These are phyloP conservation scores for Bimuria novae-zelandiae DNA, from an alignment of 2,329 filamentous ascomycete species.

Conservation along the genomic window DNA sequence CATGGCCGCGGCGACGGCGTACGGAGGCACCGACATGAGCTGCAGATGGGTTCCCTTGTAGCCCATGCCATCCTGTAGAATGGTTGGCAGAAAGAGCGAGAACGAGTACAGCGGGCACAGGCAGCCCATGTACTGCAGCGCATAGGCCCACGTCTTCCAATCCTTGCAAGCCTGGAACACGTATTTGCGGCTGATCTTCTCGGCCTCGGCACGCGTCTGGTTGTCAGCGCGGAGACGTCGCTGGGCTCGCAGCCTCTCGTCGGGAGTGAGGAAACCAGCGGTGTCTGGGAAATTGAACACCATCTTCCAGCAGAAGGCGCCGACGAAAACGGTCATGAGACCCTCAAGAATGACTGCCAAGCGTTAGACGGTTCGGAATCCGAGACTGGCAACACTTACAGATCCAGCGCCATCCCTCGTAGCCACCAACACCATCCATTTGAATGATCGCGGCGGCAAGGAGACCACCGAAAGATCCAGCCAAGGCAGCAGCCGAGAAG, in stretches of 20 bases:
- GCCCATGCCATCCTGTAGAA: constrained; percentile 48
- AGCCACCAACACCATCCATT: constrained; percentile 60
- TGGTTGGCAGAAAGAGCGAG: constrained; percentile 53
- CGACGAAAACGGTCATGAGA: constrained; percentile 44
- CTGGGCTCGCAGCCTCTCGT: constrained; percentile 61
- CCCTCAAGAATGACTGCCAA: constrained; percentile 42
- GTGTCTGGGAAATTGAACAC: constrained; percentile 68
- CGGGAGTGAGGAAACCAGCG: constrained; percentile 59
- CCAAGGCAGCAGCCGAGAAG: constrained; percentile 62
- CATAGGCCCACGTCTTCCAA: constrained; percentile 56
- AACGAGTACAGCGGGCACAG: constrained; percentile 49
- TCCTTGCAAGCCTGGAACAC: constrained; percentile 52
- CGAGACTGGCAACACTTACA: constrained; percentile 23
- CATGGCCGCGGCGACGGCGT: constrained; percentile 70
- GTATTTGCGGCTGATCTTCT: constrained; percentile 39
- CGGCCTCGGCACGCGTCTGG: constrained; percentile 66
- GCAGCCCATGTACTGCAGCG: constrained; percentile 69
- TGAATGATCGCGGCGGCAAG: constrained; percentile 64
- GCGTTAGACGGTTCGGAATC: constrained; percentile 16
- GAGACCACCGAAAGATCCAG: constrained; percentile 65
- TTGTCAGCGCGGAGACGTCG: constrained; percentile 70
- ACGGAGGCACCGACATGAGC: constrained; percentile 76
- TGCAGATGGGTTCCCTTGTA: constrained; percentile 68
- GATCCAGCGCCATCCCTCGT: constrained; percentile 48
- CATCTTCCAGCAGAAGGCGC: constrained; percentile 56